Base-by-base conservation (phyloP, 2,329 filamentous ascomycete genomes). In the Exophiala alcalophila region DNA sequence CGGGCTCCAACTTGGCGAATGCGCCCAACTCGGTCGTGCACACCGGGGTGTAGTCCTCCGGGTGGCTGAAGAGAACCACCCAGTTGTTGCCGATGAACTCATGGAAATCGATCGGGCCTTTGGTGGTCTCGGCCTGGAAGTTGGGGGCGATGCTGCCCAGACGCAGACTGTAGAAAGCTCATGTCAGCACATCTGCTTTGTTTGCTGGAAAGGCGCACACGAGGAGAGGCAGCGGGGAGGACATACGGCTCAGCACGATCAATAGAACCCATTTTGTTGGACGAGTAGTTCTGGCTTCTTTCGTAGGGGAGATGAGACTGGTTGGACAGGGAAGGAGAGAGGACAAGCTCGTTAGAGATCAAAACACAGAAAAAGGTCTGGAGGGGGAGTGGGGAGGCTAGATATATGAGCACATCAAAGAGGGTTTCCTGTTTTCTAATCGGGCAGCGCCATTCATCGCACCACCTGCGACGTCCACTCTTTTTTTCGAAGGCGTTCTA, bases 31-130 rank as follows among this genome's bases (percentile, higher is more conserved):
- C 77, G 37, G 77, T 81, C 44, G 78, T 81, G 70, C 78, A 57
- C 40, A 58, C 55, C 11, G 56, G 58, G 19, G 57, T 60, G 48
- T 55, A 60, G 27, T 61, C 59, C 41, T 68, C 81, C 24, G 38
- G 40, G 68, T 85, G 81, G 30, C 80, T 84, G 74, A 85, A 85
- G 55, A 85, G 73, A 51, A 85, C 72, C 48, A 81, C 77, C 80
- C 81, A 85, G 57, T 73, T 79, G 69, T 83, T 72, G 58, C 79
- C 81, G 55, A 84, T 82, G 71, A 78, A 85, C 57, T 83, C 70
- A 69, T 85, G 81, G 73, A 85, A 85, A 66, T 83, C 73, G 62
- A 84, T 83, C 40, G 72, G 71, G 45, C 81, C 81, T 51, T 71
- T 68, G 53, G 81, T 84, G 56, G 81, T 83, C 59, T 82, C 74